Percentiles rank a stretch among this genome's conserved stretches.
These are phyloP conservation scores for Aspergillus mulundensis DNA, from an alignment of 495 filamentous ascomycete species.

Conservation along the genomic window DNA sequence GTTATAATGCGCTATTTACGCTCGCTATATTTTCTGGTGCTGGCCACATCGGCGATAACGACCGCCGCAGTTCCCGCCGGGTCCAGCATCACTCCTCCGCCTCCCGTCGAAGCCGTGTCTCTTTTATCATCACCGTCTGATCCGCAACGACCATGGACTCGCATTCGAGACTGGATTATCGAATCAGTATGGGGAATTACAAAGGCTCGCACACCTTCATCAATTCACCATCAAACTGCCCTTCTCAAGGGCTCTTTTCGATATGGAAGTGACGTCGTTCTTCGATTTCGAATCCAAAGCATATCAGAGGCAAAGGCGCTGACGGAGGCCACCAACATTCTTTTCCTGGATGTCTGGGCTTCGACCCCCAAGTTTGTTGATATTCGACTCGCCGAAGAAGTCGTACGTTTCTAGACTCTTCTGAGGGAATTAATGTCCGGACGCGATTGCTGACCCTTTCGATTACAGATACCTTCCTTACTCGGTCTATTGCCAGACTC, in stretches of 20 bases:
- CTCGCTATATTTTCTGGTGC: conserved; percentile 19
- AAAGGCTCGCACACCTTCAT: conserved; percentile 13
- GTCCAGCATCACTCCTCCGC: conserved; percentile 38
- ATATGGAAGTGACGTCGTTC: conserved; percentile 78
- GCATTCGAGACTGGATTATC: conserved; percentile 62
- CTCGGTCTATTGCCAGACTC: conserved; percentile 75
- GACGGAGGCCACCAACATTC: conserved; percentile 64
- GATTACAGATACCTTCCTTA: conserved; percentile 62
- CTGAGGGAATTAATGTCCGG: not conserved
- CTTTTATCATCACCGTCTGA: conserved; percentile 27
- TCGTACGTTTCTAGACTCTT: conserved; percentile 48
- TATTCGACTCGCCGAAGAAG: conserved; percentile 71
- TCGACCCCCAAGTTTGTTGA: conserved; percentile 83
- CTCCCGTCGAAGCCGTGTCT: conserved; percentile 35
- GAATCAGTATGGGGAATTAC: conserved; percentile 59
- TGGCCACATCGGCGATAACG: conserved; percentile 26
- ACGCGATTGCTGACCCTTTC: not conserved
- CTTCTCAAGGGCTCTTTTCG: conserved; percentile 53
- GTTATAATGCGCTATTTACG: conserved; percentile 17
- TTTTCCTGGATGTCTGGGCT: conserved; percentile 88
- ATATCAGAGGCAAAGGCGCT: conserved; percentile 67
- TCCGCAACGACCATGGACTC: conserved; percentile 41
- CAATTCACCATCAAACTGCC: conserved; percentile 22
- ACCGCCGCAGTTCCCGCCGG: conserved; percentile 39
- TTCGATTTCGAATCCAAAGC: conserved; percentile 78